phyloP scores from a whole-genome alignment of 2,329 filamentous ascomycete species.

The Ophiostoma novo-ulmi region DNA sequence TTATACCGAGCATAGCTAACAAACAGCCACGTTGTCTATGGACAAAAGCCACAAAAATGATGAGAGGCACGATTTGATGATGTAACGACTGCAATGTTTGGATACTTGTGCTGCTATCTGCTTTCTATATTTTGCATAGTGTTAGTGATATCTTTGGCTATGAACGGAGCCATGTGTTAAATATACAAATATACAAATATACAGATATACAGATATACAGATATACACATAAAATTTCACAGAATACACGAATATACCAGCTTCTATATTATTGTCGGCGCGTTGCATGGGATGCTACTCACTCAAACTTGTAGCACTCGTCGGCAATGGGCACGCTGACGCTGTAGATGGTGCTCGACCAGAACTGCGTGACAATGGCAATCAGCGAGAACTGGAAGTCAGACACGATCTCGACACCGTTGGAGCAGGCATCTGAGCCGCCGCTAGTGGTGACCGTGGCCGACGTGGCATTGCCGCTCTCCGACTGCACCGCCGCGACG shows the following conservation, averaged over 20 bases:
- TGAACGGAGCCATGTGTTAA: too few relatives aligned
- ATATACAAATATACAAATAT: too few relatives aligned
- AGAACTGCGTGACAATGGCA: conserved; percentile 31
- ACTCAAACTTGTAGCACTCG: conserved; percentile 29
- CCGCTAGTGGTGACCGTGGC: conserved; percentile 9
- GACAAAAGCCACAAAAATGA: conserved; percentile 24
- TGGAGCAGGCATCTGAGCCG: conserved; percentile 26
- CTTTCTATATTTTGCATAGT: not conserved
- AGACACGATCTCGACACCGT: conserved; percentile 30
- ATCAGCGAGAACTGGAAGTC: conserved; percentile 31
- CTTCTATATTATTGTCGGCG: not conserved
- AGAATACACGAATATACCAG: too few relatives aligned
- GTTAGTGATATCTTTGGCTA: not conserved
- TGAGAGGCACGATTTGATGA: not conserved
- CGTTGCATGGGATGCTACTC: not conserved
- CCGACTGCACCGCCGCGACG: conserved; percentile 26
- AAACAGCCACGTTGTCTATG: conserved; percentile 26
- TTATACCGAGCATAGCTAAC: not conserved
- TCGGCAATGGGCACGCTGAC: conserved; percentile 30
- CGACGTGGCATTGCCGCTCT: conserved; percentile 23
- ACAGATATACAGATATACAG: too few relatives aligned
- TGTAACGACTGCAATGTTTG: not conserved
- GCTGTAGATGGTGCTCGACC: conserved; percentile 30
- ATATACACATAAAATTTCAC: too few relatives aligned
- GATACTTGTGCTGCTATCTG: not conserved